These are phyloP conservation scores for Neurospora sp. DNA, from an alignment of 495 filamentous ascomycete species.

Conservation along the genomic window DNA sequence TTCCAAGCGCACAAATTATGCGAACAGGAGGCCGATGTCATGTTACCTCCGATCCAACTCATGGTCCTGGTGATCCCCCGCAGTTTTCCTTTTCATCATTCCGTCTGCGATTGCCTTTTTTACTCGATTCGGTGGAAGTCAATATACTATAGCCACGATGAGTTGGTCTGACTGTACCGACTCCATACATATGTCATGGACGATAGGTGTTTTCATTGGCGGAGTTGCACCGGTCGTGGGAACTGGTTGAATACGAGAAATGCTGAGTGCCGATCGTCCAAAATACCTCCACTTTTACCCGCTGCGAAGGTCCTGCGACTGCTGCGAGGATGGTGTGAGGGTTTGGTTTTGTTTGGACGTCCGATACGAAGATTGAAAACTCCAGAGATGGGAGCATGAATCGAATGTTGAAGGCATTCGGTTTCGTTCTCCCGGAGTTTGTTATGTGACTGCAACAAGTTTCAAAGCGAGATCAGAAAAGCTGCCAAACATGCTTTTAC, in stretches of 20 bases:
- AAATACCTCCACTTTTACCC: neutral
- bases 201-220: neutral
- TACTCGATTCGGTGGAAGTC: neutral
- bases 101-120: neutral
- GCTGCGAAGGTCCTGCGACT: neutral
- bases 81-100: neutral
- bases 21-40: neutral
- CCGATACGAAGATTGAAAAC: neutral
- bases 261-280: slow-evolving; percentile 1
- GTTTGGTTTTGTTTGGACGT: neutral
- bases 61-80: neutral
- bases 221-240: neutral
- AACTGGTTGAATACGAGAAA: slow-evolving; percentile 4
- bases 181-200: neutral
- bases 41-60: neutral
- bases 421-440: neutral
- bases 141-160: neutral
- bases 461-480: neutral
- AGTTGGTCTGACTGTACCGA: neutral
- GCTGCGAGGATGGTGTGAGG: neutral
- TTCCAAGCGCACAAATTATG: neutral
- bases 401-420: neutral
- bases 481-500: neutral
- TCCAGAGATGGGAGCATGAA: neutral
- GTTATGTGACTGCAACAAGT: neutral